Evolutionary conservation across 2,329 filamentous ascomycete species (phyloP), one percentile per base, ranked within the genome.

Genomic region (Alternaria angustiovoidea): DNA sequence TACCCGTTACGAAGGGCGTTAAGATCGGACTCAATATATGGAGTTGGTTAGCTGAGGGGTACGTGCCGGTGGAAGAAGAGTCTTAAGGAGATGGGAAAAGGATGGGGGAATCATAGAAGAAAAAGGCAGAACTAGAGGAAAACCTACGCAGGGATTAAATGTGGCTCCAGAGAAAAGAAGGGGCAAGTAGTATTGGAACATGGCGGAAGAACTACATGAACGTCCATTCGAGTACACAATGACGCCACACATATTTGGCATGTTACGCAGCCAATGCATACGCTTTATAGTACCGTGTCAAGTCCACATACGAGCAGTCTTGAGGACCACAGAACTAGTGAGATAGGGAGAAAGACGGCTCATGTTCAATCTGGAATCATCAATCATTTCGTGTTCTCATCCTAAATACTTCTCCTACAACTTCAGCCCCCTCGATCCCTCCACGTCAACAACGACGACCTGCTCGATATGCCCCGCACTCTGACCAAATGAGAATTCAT

Each of bases 1-100:
- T 88, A 69, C 86, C 87, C 8, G 86, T 89, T 0, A 75, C 76
- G 49, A 79, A 74, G 41, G 87, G 87, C 2, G 80, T 77, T 38
- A 89, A 89, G 78, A 81, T 88, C 57, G 87, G 87, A 0, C 73
- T 89, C 75, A 89, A 89, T 76, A 87, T 89, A 62, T 89, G 87
- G 87, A 88, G 84, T 74, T 88, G 86, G 86, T 85, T 83, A 72
- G 84, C 86, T 75, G 69, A 74, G 18, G 72, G 70, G 5, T 73
- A 68, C 59, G 64, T 70, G 41, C 67, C 69, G 14, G 22, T 30
- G 20, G 18, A 63, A 63, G 38, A 34, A 58, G 24, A 48, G 4
- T 24, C 7, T 36, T 41, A 32, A 26, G 14, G 22, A 14, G 26
- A n/a, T 12, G 28, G 43, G 28, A 18, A 30, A 3, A 28, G 22